Base-by-base conservation (phyloP, 768 basidiomycete species). In the Hericium erinaceus region DNA sequence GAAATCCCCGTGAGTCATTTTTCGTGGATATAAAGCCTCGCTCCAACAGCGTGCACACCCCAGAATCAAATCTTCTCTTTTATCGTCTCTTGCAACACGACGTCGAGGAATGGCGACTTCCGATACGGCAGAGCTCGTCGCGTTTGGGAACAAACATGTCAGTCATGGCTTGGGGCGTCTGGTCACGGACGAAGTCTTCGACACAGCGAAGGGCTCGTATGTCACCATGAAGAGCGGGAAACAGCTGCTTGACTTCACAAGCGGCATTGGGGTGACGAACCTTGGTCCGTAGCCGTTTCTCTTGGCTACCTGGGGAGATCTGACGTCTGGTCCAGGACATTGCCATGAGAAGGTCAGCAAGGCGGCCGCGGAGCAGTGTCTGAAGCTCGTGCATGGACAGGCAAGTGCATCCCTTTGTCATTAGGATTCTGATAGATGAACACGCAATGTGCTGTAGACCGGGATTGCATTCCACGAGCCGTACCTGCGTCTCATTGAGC, bases 391-490 rank as follows among this genome's bases (percentile, higher is more conserved):
- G 4, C 90, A 92, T 61, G 82, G 75, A 37, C 89, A 92, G 73
- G 89, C 91, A 64, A 20, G 18, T 51, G 41, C 49, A 33, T 56
- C 3, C 33, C 37, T 57, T 10, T 13, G 22, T n/a, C 22, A 26
- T 0, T 33, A 13, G 26, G 0, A n/a, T 38, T 39, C 57, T 52
- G 33, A 33, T 33, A 39, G 38, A 52, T 20, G 22, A 58, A 37
- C 26, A 15, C 16, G 48, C 24, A 24, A 22, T 8, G 52, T 22
- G 22, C 12, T 28, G 49, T 65, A 95, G 90, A 90, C 90, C 71
- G 89, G 89, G 74, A 92, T 97, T 65, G 88, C 85, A 5, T 88
- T 91, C 75, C 85, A 91, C 64, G 82, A 80, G 61, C 91, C 93
- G 0, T 93, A 95, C 71, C 79, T 97, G 18, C 78, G 83, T 52